Percentiles rank a stretch among this genome's conserved stretches.
Conservation (phyloP, 2,329 filamentous ascomycete species). For the Phaeosphaeria sp. region DNA sequence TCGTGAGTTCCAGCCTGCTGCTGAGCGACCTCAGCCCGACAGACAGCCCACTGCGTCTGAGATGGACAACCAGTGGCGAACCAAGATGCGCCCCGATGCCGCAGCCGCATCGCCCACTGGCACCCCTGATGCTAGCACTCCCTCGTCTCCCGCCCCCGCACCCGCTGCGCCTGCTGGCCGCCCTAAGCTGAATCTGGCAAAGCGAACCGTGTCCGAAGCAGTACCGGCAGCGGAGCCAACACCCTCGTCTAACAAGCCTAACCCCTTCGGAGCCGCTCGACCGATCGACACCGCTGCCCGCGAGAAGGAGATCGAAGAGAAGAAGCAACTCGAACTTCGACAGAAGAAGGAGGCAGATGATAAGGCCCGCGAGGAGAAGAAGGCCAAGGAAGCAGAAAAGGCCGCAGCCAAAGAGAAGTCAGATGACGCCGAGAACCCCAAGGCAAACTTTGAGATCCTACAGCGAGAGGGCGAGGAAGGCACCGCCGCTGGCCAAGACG, state of each 20-base stretch:
- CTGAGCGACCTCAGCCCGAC: slow-evolving; percentile 64
- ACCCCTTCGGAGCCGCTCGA: slow-evolving; percentile 89
- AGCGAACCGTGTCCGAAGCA: slow-evolving; percentile 87
- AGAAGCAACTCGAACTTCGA: slow-evolving; percentile 73
- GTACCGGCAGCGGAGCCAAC: slow-evolving; percentile 55
- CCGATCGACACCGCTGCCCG: slow-evolving; percentile 92
- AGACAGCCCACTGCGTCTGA: slow-evolving; percentile 86
- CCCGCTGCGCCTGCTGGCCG: slow-evolving; percentile 68
- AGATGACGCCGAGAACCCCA: slow-evolving; percentile 51
- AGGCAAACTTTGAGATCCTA: slow-evolving; percentile 63
- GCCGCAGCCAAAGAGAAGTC: slow-evolving; percentile 57
- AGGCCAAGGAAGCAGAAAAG: slow-evolving; percentile 60
- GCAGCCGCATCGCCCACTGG: slow-evolving; percentile 66
- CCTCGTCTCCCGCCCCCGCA: slow-evolving; percentile 73
- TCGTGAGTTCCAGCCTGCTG: slow-evolving; percentile 66
- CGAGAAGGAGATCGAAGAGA: slow-evolving; percentile 91
- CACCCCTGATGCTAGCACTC: slow-evolving; percentile 76
- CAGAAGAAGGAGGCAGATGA: slow-evolving; percentile 90
- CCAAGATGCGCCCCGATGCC: slow-evolving; percentile 85
- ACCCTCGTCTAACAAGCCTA: slow-evolving; percentile 73
- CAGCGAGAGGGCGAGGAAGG: slow-evolving; percentile 51
- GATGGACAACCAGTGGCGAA: slow-evolving; percentile 90
- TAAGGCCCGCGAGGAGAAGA: slow-evolving; percentile 77
- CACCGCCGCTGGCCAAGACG: slow-evolving; percentile 51
- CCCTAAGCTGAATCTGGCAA: slow-evolving; percentile 85